phyloP scores from a whole-genome alignment of 2,329 filamentous ascomycete species.

The Hypoxylon sp. region DNA sequence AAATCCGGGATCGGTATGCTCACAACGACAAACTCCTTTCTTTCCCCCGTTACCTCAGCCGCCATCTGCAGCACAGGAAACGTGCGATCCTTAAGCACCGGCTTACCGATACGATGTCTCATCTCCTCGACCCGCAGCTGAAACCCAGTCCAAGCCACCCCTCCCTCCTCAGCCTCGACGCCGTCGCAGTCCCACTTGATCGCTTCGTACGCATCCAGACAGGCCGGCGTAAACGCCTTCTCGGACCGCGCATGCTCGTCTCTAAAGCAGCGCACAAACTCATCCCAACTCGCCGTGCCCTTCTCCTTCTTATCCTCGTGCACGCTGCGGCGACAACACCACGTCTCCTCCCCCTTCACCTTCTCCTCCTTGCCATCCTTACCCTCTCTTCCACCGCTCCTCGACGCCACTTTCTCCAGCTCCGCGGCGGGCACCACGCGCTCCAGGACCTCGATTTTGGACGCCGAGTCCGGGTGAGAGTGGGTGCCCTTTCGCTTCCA shows the following conservation, averaged over 20 bases:
- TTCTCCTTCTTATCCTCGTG: conserved; percentile 67
- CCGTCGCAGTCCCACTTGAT: conserved; percentile 64
- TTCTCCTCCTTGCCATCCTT: conserved; percentile 12
- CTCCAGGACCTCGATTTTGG: conserved; percentile 68
- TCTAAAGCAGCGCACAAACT: conserved; percentile 74
- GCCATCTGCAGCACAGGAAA: conserved; percentile 78
- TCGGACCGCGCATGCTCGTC: conserved; percentile 71
- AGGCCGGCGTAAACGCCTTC: conserved; percentile 71
- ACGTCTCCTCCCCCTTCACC: conserved; percentile 69
- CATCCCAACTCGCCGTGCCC: conserved; percentile 73
- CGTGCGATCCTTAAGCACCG: conserved; percentile 73
- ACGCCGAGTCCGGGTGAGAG: conserved; percentile 63
- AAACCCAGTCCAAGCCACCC: conserved; percentile 63
- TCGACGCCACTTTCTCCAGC: conserved; percentile 57
- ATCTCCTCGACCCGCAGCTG: conserved; percentile 73
- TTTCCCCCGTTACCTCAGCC: conserved; percentile 53
- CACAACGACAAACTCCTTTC: conserved; percentile 68
- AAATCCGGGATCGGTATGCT: conserved; percentile 69
- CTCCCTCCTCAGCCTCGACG: conserved; percentile 58
- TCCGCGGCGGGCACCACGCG: conserved; percentile 63
- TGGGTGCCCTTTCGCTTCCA: conserved; percentile 69
- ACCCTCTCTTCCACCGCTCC: conserved; percentile 11
- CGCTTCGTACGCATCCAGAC: conserved; percentile 62
- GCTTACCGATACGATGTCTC: conserved; percentile 72
- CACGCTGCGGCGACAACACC: conserved; percentile 74